Evolutionary conservation across 306 rosid genomes (phyloP), one percentile per base, ranked within the genome.

Genomic region (Gastrolobium bilobum): DNA sequence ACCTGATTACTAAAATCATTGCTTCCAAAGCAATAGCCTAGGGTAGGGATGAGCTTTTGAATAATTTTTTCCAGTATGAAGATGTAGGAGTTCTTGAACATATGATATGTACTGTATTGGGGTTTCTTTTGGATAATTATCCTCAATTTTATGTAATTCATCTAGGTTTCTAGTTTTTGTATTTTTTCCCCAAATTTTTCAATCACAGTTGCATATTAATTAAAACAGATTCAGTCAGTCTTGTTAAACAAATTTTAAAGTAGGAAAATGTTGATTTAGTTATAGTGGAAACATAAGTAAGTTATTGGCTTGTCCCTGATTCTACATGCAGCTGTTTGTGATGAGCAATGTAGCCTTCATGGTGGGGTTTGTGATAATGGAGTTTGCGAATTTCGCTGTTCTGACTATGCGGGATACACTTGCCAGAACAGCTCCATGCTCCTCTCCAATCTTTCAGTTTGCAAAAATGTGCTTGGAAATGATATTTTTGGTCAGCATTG

Each of bases 301-400:
- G 35, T 53, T 66, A 9, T 65, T 65, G 26, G 35, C 52, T 31
- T 75, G 35, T 39, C 62, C 62, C 53, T 76, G 47, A 75, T 72
- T 66, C 82, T 68, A 44, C 81, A 70, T 62, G 85, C 97, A 94
- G 97, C 92, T 71, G 88, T 90, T 75, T 94, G 98, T 59, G 98
- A 94, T 68, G 97, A 92, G 85, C 97, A 94, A 80, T 94, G 97
- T 83, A 90, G 96, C 81, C 96, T 92, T 64, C 96, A 94, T 72
- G 98, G 98, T 4, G 97, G 98, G 71, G 98, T 94, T 67, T 94
- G 98, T 88, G 98, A 94, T 77, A 93, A 94, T 64, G 98, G 98
- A 65, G 88, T 91, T 70, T 94, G 98, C 30, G 97, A 94, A 80
- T 94, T 94, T 79, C 93, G 97, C 26, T 94, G 97, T 82, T 92